Evolutionary conservation across 345 rosid species (phyloP).

Genomic region (Microthlaspi erraticum): DNA sequence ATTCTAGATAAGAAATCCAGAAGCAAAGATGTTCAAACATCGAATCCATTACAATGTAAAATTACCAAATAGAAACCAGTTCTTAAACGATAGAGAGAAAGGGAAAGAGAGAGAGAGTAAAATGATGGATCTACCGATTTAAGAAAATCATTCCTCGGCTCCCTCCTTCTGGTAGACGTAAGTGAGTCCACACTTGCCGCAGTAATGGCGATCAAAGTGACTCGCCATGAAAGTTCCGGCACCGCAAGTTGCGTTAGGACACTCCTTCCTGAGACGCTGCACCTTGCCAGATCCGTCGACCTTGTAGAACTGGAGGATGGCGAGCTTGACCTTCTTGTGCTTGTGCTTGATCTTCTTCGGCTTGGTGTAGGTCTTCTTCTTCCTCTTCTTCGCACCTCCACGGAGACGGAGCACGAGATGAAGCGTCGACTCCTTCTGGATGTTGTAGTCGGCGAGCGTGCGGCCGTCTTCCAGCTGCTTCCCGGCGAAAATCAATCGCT

Average conservation of each 20-base stretch:
- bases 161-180: slow-evolving; percentile 46
- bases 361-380: slow-evolving; percentile 52
- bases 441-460: slow-evolving; percentile 47
- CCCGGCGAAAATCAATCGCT: slow-evolving; percentile 45
- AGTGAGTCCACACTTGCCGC: slow-evolving; percentile 49
- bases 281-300: slow-evolving; percentile 44
- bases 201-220: slow-evolving; percentile 48
- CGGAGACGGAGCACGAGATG: slow-evolving; percentile 52
- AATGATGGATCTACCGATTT: not conserved
- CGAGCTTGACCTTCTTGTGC: slow-evolving; percentile 48
- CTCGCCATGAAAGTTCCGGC: slow-evolving; percentile 50
- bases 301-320: slow-evolving; percentile 45
- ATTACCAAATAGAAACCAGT: slow-evolving; percentile 23
- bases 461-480: slow-evolving; percentile 50
- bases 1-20: slow-evolving; percentile 22
- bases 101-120: not conserved
- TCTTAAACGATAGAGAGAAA: not conserved
- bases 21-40: slow-evolving; percentile 32
- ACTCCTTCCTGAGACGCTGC: slow-evolving; percentile 48
- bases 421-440: slow-evolving; percentile 51
- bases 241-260: slow-evolving; percentile 44
- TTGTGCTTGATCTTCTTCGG: slow-evolving; percentile 49
- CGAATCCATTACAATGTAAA: slow-evolving; percentile 27
- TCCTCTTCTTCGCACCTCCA: slow-evolving; percentile 52
- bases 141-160: slow-evolving; percentile 26